phyloP scores from a whole-genome alignment of 331 rosid genomes.

The Saraca asoca region DNA sequence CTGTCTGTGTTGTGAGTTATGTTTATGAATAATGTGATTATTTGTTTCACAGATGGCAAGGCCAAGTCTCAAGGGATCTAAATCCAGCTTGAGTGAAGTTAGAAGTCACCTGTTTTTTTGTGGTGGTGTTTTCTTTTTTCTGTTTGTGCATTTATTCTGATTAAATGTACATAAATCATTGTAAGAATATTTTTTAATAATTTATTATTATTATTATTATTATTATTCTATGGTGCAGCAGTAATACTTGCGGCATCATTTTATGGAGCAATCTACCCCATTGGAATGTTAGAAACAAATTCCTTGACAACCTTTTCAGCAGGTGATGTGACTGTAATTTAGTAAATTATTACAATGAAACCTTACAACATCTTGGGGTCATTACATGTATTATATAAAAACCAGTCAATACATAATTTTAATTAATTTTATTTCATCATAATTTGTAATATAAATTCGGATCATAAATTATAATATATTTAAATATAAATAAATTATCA shows the following conservation, averaged over 20 bases:
- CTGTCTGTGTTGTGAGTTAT: background rate
- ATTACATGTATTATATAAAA: too few relatives aligned
- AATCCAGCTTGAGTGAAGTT: conserved; percentile 60
- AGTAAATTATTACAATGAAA: too few relatives aligned
- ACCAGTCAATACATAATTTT: too few relatives aligned
- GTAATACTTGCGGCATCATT: conserved; percentile 44
- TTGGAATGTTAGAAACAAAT: too few relatives aligned
- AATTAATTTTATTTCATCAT: too few relatives aligned
- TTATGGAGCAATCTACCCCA: too few relatives aligned
- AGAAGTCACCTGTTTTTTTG: conserved; percentile 29
- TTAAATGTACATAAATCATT: conserved; percentile 78
- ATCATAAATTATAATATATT: too few relatives aligned
- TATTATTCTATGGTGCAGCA: conserved; percentile 37
- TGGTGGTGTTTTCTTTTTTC: conserved; percentile 37
- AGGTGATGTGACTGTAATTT: too few relatives aligned
- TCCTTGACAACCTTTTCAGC: too few relatives aligned
- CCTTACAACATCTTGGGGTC: too few relatives aligned
- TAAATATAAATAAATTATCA: too few relatives aligned
- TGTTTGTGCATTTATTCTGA: conserved; percentile 48
- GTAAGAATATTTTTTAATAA: conserved; percentile 50
- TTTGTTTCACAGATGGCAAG: conserved; percentile 91
- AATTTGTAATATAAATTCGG: too few relatives aligned
- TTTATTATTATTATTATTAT: conserved; percentile 25
- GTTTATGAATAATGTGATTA: conserved; percentile 27
- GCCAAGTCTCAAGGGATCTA: conserved; percentile 80